phyloP scores from a whole-genome alignment of 305 asterid species.

The Plantago lanceolata region DNA sequence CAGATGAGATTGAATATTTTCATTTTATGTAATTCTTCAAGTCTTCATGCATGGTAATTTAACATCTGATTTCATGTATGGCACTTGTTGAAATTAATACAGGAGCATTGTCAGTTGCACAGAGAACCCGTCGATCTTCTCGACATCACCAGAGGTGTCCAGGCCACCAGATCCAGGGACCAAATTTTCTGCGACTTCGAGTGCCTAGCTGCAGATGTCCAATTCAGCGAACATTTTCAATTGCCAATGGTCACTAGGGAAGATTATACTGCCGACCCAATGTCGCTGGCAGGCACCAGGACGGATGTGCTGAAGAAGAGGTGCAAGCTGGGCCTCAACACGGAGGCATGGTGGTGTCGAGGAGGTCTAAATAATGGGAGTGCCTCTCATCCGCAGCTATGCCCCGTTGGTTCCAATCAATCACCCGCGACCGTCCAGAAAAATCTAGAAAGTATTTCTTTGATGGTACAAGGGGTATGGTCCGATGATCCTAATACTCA shows the following conservation, averaged over 20 bases:
- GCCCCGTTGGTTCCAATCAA: conserved; percentile 42
- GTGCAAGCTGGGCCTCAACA: conserved; percentile 51
- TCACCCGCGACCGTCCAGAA: conserved; percentile 37
- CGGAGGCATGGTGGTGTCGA: conserved; percentile 53
- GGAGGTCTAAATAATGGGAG: conserved; percentile 43
- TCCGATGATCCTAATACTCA: conserved; percentile 44
- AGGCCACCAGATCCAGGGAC: too few relatives aligned
- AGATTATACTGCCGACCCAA: conserved; percentile 25
- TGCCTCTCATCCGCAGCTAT: conserved; percentile 26
- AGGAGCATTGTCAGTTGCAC: too few relatives aligned
- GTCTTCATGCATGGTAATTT: too few relatives aligned
- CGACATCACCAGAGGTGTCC: too few relatives aligned
- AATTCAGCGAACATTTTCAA: conserved; percentile 18
- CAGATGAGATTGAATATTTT: too few relatives aligned
- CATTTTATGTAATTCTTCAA: too few relatives aligned
- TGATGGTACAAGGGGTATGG: conserved; percentile 49
- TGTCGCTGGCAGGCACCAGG: conserved; percentile 48
- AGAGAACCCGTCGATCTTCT: too few relatives aligned
- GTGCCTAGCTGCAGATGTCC: too few relatives aligned
- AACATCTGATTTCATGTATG: too few relatives aligned
- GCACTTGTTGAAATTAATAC: too few relatives aligned
- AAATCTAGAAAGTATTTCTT: conserved; percentile 45
- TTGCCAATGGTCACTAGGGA: too few relatives aligned
- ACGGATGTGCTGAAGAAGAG: conserved; percentile 51
- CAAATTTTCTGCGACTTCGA: too few relatives aligned